Evolutionary conservation across 306 rosid species (phyloP).

Genomic region (Dalbergia oliveri): DNA sequence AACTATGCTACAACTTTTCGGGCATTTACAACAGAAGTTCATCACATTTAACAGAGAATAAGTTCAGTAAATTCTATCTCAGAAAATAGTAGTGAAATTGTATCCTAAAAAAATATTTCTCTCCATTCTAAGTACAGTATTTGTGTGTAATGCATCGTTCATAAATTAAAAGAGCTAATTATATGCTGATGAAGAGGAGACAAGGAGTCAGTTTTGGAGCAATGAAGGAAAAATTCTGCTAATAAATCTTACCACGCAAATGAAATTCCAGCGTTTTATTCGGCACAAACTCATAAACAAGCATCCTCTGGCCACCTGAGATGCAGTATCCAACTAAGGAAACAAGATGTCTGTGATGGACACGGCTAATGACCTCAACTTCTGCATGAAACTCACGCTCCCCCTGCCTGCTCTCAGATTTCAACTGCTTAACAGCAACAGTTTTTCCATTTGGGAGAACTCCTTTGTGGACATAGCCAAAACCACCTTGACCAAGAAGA

Average conservation of each 20-base stretch:
- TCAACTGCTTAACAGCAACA: slow-evolving; percentile 73
- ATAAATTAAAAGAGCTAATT: not conserved
- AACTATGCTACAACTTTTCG: not conserved
- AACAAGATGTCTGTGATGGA: slow-evolving; percentile 78
- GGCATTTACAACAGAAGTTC: slow-evolving; percentile 8
- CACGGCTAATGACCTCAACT: slow-evolving; percentile 72
- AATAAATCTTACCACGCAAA: slow-evolving; percentile 59
- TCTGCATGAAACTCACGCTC: slow-evolving; percentile 79
- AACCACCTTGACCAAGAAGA: slow-evolving; percentile 78
- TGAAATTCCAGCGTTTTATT: slow-evolving; percentile 67
- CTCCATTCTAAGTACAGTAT: not conserved
- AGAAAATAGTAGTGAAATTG: slow-evolving; percentile 9
- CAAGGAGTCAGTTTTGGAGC: not conserved
- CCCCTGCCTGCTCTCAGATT: slow-evolving; percentile 68
- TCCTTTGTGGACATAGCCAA: slow-evolving; percentile 76
- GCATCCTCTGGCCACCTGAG: slow-evolving; percentile 61
- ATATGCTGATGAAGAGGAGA: not conserved
- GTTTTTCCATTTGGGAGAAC: slow-evolving; percentile 68
- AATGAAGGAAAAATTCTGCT: not conserved
- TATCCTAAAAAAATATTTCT: not conserved
- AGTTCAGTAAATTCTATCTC: slow-evolving; percentile 16
- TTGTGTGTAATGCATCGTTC: not conserved
- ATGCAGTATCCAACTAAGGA: slow-evolving; percentile 69
- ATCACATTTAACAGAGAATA: not conserved
- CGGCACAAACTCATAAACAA: slow-evolving; percentile 70